phyloP scores from a whole-genome alignment of 331 rosid species.

The Arachis monticola region DNA sequence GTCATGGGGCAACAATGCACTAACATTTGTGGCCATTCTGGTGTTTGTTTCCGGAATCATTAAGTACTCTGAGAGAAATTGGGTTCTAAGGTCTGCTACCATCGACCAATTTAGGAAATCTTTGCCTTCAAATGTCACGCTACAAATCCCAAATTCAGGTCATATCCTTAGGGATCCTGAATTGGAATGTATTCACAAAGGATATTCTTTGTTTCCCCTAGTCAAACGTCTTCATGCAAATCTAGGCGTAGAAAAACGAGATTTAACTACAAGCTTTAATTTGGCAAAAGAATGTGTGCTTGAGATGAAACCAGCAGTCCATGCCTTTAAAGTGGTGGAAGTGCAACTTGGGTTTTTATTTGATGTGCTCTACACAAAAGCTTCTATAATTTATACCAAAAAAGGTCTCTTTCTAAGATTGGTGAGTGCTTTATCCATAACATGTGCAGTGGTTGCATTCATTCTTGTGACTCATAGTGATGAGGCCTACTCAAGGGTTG shows the following conservation, averaged over 20 bases:
- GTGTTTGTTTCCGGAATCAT: constrained; percentile 5
- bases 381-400: not conserved
- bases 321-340: not conserved
- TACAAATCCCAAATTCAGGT: not conserved
- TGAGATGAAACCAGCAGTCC: not conserved
- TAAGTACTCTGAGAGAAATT: constrained; percentile 16
- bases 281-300: not conserved
- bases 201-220: not conserved
- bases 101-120: no score
- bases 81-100: not conserved
- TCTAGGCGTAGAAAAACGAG: not conserved
- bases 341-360: not conserved
- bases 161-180: not conserved
- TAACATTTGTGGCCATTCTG: not conserved
- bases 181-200: not conserved
- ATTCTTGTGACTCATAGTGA: not conserved
- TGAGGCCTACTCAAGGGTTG: not conserved
- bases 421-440: not conserved
- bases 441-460: not conserved
- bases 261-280: not conserved
- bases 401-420: not conserved
- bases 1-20: not conserved
- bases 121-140: not conserved
- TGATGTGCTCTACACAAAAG: not conserved
- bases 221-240: not conserved